Conservation (phyloP, 139 green algal genomes). For the Nannochloris sp. region DNA sequence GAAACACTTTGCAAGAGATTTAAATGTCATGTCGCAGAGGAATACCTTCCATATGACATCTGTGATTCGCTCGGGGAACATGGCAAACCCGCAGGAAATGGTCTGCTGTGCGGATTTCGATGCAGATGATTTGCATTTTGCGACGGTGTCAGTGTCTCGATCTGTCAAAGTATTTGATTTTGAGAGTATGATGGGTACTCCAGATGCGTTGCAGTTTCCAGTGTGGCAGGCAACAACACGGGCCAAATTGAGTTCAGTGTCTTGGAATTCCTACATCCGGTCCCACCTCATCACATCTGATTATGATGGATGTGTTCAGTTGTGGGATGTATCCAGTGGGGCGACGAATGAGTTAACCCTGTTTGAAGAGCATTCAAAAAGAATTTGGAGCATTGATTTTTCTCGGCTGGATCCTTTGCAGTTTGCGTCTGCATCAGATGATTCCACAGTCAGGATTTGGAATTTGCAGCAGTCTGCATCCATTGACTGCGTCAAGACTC, state of each 20-base stretch:
- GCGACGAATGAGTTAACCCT: conserved; percentile 12
- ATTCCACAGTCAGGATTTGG: conserved; percentile 61
- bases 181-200: conserved; percentile 29
- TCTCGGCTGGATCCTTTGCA: conserved; percentile 48
- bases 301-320: conserved; percentile 52
- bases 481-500: conserved; percentile 41
- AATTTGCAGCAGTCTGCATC: conserved; percentile 39
- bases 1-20: conserved; percentile 38
- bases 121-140: conserved; percentile 80
- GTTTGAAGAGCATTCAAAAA: conserved; percentile 60
- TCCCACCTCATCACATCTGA: conserved; percentile 47
- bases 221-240: conserved; percentile 25
- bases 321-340: conserved; percentile 51
- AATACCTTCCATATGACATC: conserved; percentile 33
- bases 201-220: conserved; percentile 46
- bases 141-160: conserved; percentile 68
- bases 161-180: conserved; percentile 61
- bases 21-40: conserved; percentile 36
- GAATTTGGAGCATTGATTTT: conserved; percentile 67
- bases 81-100: conserved; percentile 65
- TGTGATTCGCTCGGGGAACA: conserved; percentile 41
- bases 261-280: conserved; percentile 75
- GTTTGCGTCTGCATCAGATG: conserved; percentile 50
- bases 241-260: conserved; percentile 58
- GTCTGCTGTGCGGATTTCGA: conserved; percentile 62